These are phyloP conservation scores for Penicillium paneum DNA, from an alignment of 2,329 filamentous ascomycete species.

Conservation along the genomic window DNA sequence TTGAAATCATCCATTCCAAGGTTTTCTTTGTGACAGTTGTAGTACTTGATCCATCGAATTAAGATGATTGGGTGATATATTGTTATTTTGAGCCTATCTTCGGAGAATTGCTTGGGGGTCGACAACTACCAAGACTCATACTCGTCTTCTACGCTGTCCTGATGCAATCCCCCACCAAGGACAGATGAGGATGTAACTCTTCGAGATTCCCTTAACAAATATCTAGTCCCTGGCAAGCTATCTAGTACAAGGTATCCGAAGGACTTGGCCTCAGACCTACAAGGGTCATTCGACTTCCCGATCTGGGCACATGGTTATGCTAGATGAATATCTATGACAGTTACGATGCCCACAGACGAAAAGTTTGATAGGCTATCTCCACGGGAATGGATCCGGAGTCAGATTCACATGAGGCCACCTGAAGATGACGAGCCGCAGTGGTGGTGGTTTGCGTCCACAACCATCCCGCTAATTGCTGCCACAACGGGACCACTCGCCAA, in stretches of 20 bases:
- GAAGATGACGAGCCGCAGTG: conserved; percentile 45
- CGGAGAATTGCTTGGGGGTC: neutral
- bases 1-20: neutral
- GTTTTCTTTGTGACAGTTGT: no score
- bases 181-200: conserved; percentile 1
- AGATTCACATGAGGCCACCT: conserved; percentile 36
- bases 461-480: conserved; percentile 73
- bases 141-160: neutral
- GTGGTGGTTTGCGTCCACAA: conserved; percentile 53
- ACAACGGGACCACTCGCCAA: conserved; percentile 84
- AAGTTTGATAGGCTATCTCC: conserved; percentile 2
- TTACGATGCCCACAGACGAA: neutral
- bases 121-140: neutral
- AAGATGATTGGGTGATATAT: neutral
- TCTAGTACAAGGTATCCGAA: neutral
- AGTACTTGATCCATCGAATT: neutral
- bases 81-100: neutral
- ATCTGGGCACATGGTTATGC: neutral
- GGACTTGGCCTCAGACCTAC: no score
- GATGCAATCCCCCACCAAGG: conserved; percentile 6
- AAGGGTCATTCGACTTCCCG: neutral
- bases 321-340: conserved; percentile 6
- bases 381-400: conserved; percentile 21
- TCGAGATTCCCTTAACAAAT: neutral
- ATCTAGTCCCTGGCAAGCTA: neutral